A percentile compares a stretch with the other conserved stretches of the same genome.
phyloP scores from a whole-genome alignment of 169 alveolate genomes.

The Haemoproteus tartakovskyi region DNA sequence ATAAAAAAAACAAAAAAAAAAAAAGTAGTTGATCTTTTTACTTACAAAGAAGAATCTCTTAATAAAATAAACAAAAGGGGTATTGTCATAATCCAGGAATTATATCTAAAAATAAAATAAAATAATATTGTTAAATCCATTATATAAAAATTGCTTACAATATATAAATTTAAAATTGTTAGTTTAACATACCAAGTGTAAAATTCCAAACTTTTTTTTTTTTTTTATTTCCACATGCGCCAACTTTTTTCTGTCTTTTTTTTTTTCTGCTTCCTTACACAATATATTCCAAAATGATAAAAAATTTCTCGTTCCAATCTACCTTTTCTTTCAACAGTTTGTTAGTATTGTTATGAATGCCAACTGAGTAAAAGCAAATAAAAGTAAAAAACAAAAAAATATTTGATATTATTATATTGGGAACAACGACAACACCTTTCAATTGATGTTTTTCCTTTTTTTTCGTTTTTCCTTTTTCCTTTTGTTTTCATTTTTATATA shows the following conservation, averaged over 20 bases:
- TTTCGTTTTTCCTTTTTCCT: no score
- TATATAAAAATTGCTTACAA: not conserved
- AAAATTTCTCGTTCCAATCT: not conserved
- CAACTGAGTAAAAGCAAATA: not conserved
- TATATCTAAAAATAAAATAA: not conserved
- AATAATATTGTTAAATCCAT: not conserved
- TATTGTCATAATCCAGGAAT: slow-evolving; percentile 4
- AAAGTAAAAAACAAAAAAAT: not conserved
- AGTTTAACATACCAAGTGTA: not conserved
- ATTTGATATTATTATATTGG: not conserved
- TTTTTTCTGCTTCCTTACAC: slow-evolving; percentile 5
- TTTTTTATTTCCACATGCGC: no score
- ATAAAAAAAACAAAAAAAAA: no score
- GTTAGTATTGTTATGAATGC: slow-evolving; percentile 11
- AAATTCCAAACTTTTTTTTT: not conserved
- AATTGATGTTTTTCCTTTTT: not conserved
- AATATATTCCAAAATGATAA: not conserved
- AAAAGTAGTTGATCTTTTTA: not conserved
- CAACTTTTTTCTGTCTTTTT: not conserved
- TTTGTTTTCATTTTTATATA: not conserved
- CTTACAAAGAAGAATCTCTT: slow-evolving; percentile 8
- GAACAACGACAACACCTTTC: not conserved
- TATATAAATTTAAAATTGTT: not conserved
- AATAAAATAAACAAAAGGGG: slow-evolving; percentile 20
- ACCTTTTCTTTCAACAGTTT: slow-evolving; percentile 40